Base-by-base conservation (phyloP, 257 asterid genomes). In the Rehmannia glutinosa region DNA sequence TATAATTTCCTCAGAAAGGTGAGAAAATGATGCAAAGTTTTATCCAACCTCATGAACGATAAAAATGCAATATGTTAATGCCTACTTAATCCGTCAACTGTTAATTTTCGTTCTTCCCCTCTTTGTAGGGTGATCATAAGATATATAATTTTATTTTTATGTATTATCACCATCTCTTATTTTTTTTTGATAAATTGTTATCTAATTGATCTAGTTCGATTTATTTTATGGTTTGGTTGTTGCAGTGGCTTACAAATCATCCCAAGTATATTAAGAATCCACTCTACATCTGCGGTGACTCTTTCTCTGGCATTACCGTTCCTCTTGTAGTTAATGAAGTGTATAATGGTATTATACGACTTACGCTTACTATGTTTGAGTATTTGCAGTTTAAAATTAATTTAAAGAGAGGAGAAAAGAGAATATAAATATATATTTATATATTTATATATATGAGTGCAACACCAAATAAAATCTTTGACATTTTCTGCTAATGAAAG, bases 161-260 rank as follows among this genome's bases (percentile, higher is more conserved):
- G n/a, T 30, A 30, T 30, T 30, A 30, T 30, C 6, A 30, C 6
- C 5, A 2, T 5, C 5, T 5, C 6, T 30, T 30, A n/a, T 30
- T 30, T 30, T 30, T 2, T 2, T 2, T 5, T 0, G 36, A 30
- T 3, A 30, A 30, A 8, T 30, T 1, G 36, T 30, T 15, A 42
- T 2, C 49, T 19, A 16, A 39, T 15, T 1, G 17, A 30, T n/a
- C n/a, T n/a, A n/a, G n/a, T 13, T 56, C 16, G 2, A 1, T 49
- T 30, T 2, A 6, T 47, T 17, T 21, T 30, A n/a, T n/a, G n/a
- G n/a, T n/a, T n/a, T 64, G 46, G 8, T 16, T 11, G 5, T 1
- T 64, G 61, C 71, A 75, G 75, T 75, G 79, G 79, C 71, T 75
- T 42, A 27, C 38, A 39, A 30, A 2, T 56, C 71, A 75, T 55